Evolutionary conservation across 2,329 filamentous ascomycete species (phyloP), one percentile per base, ranked within the genome.

Genomic region (Claviceps purpurea): DNA sequence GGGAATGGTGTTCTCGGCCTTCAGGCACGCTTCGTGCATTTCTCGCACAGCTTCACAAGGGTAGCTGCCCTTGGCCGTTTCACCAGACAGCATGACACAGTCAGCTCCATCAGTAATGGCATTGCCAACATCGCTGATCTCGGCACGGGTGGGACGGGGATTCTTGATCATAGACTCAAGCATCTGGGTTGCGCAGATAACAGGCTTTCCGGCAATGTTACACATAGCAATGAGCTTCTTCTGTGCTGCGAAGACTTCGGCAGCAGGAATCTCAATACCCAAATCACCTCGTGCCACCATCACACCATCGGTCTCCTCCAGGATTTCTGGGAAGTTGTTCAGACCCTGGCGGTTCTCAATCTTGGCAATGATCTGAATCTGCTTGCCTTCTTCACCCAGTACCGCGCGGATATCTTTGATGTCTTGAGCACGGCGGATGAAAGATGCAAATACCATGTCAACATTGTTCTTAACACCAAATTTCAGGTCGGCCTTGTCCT

Each of bases 191-290:
- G 93, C 93, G 73, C 91, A 97, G 70, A 98, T 96, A 70, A 91
- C 90, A 61, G 93, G 93, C 81, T 98, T 98, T 73, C 93, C 93
- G 61, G 89, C 90, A 67, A 96, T 84, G 79, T 98, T 98, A 83
- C 93, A 98, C 84, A 97, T 97, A 73, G 93, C 90, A 72, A 98
- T 98, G 81, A 98, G 90, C 88, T 98, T 98, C 86, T 98, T 98
- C 79, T 98, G 93, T 53, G 93, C 93, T 61, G 95, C 89, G 73
- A 98, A 98, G 60, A 98, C 93, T 79, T 98, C 93, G 58, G 91
- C 89, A 56, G 93, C 91, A 49, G 93, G 91, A 63, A 98, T 98
- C 76, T 98, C 93, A 64, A 98, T 98, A 77, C 93, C 93, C 37
- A 70, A 65, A 68, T 97, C 93, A 76, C 93, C 93, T 82, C 93